Conservation (phyloP, 176 grass and related monocot genomes). For the Paspalum vaginatum region DNA sequence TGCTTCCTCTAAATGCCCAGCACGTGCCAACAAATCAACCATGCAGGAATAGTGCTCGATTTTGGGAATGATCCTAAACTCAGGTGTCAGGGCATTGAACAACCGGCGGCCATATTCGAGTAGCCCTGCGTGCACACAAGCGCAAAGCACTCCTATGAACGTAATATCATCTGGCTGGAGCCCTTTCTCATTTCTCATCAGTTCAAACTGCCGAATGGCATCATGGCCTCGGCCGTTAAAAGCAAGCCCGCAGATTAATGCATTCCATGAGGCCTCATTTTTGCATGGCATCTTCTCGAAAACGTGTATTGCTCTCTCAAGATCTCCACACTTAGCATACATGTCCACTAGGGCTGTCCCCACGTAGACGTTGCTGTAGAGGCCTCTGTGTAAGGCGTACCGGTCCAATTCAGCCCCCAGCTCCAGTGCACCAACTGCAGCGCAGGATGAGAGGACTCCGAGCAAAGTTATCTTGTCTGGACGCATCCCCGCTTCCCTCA, state of each 20-base stretch:
- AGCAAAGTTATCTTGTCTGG: conserved; percentile 84
- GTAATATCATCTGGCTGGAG: conserved; percentile 65
- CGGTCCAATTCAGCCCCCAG: conserved; percentile 61
- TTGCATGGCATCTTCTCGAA: conserved; percentile 67
- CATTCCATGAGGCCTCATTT: conserved; percentile 84
- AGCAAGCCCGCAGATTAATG: conserved; percentile 79
- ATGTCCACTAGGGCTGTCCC: conserved; percentile 90
- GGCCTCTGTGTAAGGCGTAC: conserved; percentile 54
- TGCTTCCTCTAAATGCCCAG: conserved; percentile 77
- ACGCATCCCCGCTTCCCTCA: conserved; percentile 48
- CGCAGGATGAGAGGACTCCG: conserved; percentile 77
- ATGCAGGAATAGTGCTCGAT: conserved; percentile 90
- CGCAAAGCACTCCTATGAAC: conserved; percentile 74
- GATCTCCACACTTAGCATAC: conserved; percentile 83
- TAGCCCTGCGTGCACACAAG: conserved; percentile 81
- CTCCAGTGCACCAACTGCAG: conserved; percentile 74
- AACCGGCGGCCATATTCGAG: conserved; percentile 60
- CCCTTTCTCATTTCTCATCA: conserved; percentile 59
- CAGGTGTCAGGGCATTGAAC: conserved; percentile 60
- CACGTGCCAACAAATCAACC: conserved; percentile 75
- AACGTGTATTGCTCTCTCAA: conserved; percentile 52
- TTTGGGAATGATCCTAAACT: conserved; percentile 63
- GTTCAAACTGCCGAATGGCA: conserved; percentile 66
- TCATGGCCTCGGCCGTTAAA: conserved; percentile 60
- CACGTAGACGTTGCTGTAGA: conserved; percentile 73